Conservation (phyloP, 2,329 filamentous ascomycete species). For the Daldinia sp. region DNA sequence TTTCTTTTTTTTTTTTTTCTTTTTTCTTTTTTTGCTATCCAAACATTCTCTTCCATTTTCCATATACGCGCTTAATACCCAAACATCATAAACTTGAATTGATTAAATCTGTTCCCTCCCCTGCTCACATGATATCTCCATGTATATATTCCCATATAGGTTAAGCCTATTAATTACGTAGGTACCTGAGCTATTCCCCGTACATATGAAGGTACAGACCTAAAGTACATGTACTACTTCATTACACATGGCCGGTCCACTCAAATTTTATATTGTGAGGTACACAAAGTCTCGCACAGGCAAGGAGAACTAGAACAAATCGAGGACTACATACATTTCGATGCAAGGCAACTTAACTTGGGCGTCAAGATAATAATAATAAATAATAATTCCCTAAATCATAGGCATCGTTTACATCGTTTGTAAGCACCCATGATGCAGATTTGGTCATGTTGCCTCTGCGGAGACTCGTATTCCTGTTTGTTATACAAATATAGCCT, state of each 20-base stretch:
- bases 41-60: background rate
- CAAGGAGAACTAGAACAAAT: conserved; percentile 2
- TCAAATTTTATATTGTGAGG: conserved; percentile 12
- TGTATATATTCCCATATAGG: background rate
- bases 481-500: conserved; percentile 8
- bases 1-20: background rate
- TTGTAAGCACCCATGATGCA: background rate
- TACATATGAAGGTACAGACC: background rate
- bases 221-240: too few species aligned
- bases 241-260: conserved; percentile 3
- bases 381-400: background rate
- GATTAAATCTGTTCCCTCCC: background rate
- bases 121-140: background rate
- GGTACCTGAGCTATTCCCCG: background rate
- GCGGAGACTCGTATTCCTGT: background rate
- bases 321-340: background rate
- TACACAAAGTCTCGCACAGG: conserved; percentile 1
- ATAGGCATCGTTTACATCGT: background rate
- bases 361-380: background rate
- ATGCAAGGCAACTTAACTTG: background rate
- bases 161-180: conserved; percentile 5
- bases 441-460: background rate
- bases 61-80: background rate
- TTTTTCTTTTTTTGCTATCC: background rate
- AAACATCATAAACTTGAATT: background rate